A percentile compares a stretch with the other conserved stretches of the same genome.
These are phyloP conservation scores for Talaromyces sp. DNA, from an alignment of 2,329 filamentous ascomycete genomes.

Conservation along the genomic window DNA sequence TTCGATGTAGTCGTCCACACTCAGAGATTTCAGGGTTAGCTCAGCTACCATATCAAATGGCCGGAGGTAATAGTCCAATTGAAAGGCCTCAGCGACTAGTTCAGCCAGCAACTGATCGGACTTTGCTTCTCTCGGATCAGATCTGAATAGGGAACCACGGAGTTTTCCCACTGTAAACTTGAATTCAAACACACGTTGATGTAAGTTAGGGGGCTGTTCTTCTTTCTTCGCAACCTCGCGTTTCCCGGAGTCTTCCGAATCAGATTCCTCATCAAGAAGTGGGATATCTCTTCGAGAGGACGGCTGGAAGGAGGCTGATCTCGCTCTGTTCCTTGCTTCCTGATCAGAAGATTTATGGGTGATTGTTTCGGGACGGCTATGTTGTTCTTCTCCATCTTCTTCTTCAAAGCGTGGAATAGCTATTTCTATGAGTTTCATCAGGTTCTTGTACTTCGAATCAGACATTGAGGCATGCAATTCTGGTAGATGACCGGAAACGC, in stretches of 20 bases:
- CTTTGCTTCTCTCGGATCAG: constrained; percentile 71
- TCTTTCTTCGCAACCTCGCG: constrained; percentile 53
- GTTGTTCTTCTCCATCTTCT: constrained; percentile 38
- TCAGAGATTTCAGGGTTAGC: constrained; percentile 79
- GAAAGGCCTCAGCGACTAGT: constrained; percentile 83
- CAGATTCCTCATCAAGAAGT: constrained; percentile 65
- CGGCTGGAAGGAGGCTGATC: constrained; percentile 72
- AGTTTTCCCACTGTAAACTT: constrained; percentile 94
- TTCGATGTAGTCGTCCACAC: constrained; percentile 91
- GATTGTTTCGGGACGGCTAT: constrained; percentile 26
- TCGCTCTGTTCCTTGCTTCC: constrained; percentile 44
- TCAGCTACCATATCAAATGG: constrained; percentile 92
- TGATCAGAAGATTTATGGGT: constrained; percentile 33
- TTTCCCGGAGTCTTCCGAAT: constrained; percentile 59
- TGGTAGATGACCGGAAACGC: constrained; percentile 85
- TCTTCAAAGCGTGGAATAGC: constrained; percentile 79
- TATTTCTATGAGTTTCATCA: constrained; percentile 95
- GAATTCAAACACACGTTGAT: constrained; percentile 91
- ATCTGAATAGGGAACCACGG: constrained; percentile 85
- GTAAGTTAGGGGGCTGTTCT: constrained; percentile 62
- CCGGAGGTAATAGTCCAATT: constrained; percentile 80
- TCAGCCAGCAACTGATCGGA: constrained; percentile 83
- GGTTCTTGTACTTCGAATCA: constrained; percentile 90
- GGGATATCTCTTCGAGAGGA: constrained; percentile 69
- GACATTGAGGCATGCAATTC: constrained; percentile 88